Evolutionary conservation across 169 alveolate genomes (phyloP), one percentile per base, ranked within the genome.

Genomic region (Neospora caninum): DNA sequence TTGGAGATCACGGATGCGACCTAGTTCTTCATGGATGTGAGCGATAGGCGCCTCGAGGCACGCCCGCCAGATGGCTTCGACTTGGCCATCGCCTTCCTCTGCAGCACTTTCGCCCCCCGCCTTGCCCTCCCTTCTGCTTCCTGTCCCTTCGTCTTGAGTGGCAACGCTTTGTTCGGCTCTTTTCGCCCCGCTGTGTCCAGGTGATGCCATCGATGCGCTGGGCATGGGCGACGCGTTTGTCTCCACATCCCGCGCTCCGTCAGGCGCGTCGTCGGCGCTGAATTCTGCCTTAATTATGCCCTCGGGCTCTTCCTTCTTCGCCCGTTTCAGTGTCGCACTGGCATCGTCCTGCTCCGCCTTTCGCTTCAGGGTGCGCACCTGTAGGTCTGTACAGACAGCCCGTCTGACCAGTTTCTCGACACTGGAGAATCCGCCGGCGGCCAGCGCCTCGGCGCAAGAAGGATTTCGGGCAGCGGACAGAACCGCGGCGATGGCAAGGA

Each of bases 401-500:
- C 16, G 31, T 29, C 20, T 64, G 73, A 64, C 73, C 4, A 64
- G n/a, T 64, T 64, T 64, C 73, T 64, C 73, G 73, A 64, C n/a
- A 29, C 20, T 27, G n/a, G 73, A 0, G 73, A 64, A 7, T 29
- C 73, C 73, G 7, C 31, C 73, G 34, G 73, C 73, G 31, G 73
- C 73, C 7, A 64, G 73, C 34, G 73, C 73, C 31, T 64, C 73
- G 1, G 73, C 73, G 73, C 73, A 64, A n/a, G 45, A 2, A 29
- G 22, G 45, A 13, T n/a, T 78, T 43, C 16, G 34, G 20, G 69
- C 89, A 25, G 89, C 89, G 9, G 53, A 4, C 18, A 89, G 88
- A 6, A 89, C 87, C 10, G 58, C 88, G 29, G 93, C 93, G n/a
- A 69, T 43, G 0, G 88, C 93, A 10, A 89, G 93, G 25, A 36